Conservation (phyloP, 805 yeast species). For the Sugiyamaella boreocaroliniensis region DNA sequence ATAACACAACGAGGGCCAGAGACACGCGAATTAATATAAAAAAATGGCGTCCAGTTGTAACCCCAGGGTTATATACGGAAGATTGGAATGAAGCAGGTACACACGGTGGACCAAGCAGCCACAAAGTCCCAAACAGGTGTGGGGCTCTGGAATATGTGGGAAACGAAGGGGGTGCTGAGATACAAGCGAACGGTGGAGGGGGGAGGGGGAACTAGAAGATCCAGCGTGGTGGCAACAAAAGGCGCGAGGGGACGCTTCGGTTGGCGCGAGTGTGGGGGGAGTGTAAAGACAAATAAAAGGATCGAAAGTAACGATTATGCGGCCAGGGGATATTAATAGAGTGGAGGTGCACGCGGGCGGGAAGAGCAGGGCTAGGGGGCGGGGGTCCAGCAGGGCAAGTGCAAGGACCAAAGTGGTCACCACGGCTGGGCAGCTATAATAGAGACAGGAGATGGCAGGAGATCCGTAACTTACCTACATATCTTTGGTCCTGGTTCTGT, state of each 20-base stretch:
- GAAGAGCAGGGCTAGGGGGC: not conserved
- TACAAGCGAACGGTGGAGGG: not conserved
- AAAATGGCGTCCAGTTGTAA: too few species aligned
- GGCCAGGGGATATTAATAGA: not conserved
- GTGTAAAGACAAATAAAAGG: too few species aligned
- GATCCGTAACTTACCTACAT: too few species aligned
- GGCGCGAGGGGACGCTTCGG: not conserved
- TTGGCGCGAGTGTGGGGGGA: too few species aligned
- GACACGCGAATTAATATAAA: too few species aligned
- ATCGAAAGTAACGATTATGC: not conserved
- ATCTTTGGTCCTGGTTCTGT: too few species aligned
- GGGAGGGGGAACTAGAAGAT: not conserved
- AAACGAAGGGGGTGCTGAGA: not conserved
- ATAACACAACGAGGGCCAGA: too few species aligned
- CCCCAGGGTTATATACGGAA: not conserved
- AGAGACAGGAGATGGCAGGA: too few species aligned
- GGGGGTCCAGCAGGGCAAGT: not conserved
- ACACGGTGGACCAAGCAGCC: not conserved
- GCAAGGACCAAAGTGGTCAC: not conserved
- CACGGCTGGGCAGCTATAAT: too few species aligned
- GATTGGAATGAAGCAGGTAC: not conserved
- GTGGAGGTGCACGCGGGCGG: not conserved
- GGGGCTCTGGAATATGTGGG: not conserved
- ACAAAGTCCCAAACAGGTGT: not conserved
- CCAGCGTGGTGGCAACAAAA: not conserved